Evolutionary conservation across 345 rosid genomes (phyloP).

Genomic region (Erodium maritimum): DNA sequence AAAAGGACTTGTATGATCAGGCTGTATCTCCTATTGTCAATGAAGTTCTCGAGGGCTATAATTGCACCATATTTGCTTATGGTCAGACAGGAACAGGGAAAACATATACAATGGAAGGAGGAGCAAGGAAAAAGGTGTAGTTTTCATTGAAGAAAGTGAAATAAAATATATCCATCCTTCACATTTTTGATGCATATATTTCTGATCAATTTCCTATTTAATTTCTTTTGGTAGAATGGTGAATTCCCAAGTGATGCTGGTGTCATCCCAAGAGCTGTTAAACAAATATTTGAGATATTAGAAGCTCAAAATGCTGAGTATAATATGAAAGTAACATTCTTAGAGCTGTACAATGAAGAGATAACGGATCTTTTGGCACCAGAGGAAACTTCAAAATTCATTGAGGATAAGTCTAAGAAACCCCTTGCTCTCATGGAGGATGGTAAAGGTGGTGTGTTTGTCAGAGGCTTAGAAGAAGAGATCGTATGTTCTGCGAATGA

Average conservation of each 20-base stretch:
- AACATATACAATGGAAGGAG: conserved; percentile 99
- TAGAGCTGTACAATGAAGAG: conserved; percentile 93
- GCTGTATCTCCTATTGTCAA: conserved; percentile 84
- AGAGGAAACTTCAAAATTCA: conserved; percentile 67
- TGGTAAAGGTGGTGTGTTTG: conserved; percentile 97
- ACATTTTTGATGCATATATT: neutral
- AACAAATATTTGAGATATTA: conserved; percentile 77
- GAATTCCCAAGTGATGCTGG: conserved; percentile 95
- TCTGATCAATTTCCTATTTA: conserved; percentile 12
- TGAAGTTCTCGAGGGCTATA: conserved; percentile 98
- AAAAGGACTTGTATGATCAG: conserved; percentile 69
- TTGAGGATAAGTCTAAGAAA: conserved; percentile 85
- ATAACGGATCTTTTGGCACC: conserved; percentile 91
- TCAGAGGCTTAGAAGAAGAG: conserved; percentile 97
- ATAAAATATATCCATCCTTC: neutral
- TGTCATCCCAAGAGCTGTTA: conserved; percentile 92
- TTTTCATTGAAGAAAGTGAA: neutral
- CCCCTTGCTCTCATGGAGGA: conserved; percentile 98
- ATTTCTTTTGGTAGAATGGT: conserved; percentile 52
- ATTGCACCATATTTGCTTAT: conserved; percentile 97
- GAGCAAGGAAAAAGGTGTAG: conserved; percentile 79
- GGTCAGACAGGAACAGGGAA: conserved; percentile 99
- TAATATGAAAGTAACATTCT: conserved; percentile 92
- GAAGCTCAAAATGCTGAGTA: conserved; percentile 90
- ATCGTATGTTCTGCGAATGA: conserved; percentile 86